Evolutionary conservation across 2,329 filamentous ascomycete genomes (phyloP), one percentile per base, ranked within the genome.

Genomic region (Diaporthe citriasiana): DNA sequence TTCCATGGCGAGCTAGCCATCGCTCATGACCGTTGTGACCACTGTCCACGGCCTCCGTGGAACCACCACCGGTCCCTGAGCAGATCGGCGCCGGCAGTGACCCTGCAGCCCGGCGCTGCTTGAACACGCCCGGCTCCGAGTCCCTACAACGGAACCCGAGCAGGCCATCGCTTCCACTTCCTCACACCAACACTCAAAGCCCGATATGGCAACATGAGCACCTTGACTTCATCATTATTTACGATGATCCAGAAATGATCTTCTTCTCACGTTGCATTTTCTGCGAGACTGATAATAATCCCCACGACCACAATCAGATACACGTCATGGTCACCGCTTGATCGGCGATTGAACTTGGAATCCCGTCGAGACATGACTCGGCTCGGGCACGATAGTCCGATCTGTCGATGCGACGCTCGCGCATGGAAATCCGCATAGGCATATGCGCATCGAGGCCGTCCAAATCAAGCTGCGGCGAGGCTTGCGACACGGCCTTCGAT

Each of bases 251-350:
- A 51, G 35, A 40, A 53, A 30, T 68, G 63, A 68, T 40, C n/a
- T n/a, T n/a, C 40, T 7, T 40, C 25, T 27, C 30, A 40, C 30
- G 47, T 68, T 68, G 15, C n/a, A 68, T 53, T 35, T n/a, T 15
- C n/a, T 27, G 30, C 19, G 12, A 40, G 30, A 13, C 45, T 22
- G 22, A 35, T 30, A 27, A 53, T 6, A 63, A 30, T 40, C 35
- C 33, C 56, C 56, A 33, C 35, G 55, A 45, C 2, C n/a, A 9
- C 33, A 17, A 45, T 53, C 69, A 63, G 33, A 13, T 25, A 27
- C n/a, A 71, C 70, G 70, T 71, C 70, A 71, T 55, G 25, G 38
- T 25, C 45, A 71, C 56, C 56, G 19, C 47, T 51, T 30, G 40
- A 57, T 60, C 56, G 59, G 56, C 70, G 35, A 30, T 53, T 50